phyloP scores from a whole-genome alignment of 306 rosid genomes.

The Malus orientalis region DNA sequence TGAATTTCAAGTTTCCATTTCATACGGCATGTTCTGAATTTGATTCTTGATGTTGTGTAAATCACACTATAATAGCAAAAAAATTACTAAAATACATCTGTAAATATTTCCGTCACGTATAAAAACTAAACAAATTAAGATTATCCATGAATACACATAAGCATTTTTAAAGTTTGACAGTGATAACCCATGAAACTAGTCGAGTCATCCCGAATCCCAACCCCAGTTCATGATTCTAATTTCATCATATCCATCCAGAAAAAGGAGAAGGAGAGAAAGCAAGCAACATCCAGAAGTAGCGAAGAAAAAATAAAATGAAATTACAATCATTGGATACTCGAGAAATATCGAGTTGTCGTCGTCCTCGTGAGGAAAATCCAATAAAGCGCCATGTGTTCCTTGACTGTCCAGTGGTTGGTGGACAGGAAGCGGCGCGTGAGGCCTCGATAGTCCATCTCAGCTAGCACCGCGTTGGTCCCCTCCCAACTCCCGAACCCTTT shows the following conservation, averaged over 20 bases:
- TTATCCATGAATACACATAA: too few relatives aligned
- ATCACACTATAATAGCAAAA: too few relatives aligned
- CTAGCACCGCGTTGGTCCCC: slow-evolving; percentile 16
- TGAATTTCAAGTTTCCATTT: too few relatives aligned
- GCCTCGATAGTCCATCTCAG: slow-evolving; percentile 38
- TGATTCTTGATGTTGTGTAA: too few relatives aligned
- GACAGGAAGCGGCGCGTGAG: slow-evolving; percentile 72
- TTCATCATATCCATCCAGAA: not conserved
- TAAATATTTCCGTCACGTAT: too few relatives aligned
- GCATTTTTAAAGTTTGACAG: not conserved
- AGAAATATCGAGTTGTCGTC: not conserved
- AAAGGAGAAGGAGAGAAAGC: not conserved
- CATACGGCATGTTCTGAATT: too few relatives aligned
- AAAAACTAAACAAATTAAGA: not conserved
- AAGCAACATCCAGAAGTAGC: not conserved
- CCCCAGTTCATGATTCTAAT: not conserved
- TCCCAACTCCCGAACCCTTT: not conserved
- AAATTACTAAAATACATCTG: accelerated
- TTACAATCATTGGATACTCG: slow-evolving; percentile 33
- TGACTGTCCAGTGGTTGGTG: slow-evolving; percentile 26
- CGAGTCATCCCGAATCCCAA: not conserved
- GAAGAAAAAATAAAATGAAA: too few relatives aligned
- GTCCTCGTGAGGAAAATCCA: not conserved
- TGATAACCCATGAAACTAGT: not conserved
- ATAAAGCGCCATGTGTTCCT: slow-evolving; percentile 3